Conservation (phyloP, 2,329 filamentous ascomycete genomes). For the Aaosphaeria pasadenensis region DNA sequence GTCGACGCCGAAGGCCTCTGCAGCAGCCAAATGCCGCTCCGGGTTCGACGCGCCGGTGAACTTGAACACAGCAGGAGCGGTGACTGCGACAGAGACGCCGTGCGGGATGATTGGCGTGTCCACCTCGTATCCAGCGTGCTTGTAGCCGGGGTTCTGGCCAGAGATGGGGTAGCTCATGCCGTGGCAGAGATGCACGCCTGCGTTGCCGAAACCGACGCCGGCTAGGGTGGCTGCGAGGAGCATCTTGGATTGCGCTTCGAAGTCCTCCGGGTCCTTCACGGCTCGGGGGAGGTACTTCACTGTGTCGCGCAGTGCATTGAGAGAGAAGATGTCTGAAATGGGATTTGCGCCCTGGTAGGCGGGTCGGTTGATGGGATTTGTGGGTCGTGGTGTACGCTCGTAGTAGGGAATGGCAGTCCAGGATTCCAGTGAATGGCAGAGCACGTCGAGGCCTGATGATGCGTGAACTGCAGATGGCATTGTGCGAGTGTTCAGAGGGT, state of each 20-base stretch:
- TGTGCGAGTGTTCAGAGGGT: constrained; percentile 85
- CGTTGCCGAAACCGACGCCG: constrained; percentile 95
- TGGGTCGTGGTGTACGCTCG: constrained; percentile 77
- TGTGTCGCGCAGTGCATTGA: constrained; percentile 77
- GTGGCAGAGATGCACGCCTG: constrained; percentile 85
- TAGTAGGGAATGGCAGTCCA: constrained; percentile 97
- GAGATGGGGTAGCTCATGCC: constrained; percentile 98
- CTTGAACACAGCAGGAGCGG: constrained; percentile 87
- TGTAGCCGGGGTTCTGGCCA: constrained; percentile 88
- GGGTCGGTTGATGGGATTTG: constrained; percentile 85
- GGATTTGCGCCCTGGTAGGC: constrained; percentile 98
- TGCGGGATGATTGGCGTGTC: constrained; percentile 82
- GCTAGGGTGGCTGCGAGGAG: constrained; percentile 89
- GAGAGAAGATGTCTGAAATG: constrained; percentile 94
- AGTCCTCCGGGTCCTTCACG: constrained; percentile 82
- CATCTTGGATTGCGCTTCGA: constrained; percentile 94
- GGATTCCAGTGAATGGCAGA: constrained; percentile 92
- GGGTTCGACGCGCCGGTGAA: constrained; percentile 93
- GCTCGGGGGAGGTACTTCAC: constrained; percentile 91
- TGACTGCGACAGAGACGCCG: constrained; percentile 91
- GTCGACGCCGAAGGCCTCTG: constrained; percentile 88
- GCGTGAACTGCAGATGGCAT: constrained; percentile 96
- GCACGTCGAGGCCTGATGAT: constrained; percentile 85
- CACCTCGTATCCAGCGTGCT: constrained; percentile 82
- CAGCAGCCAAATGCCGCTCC: constrained; percentile 83